Evolutionary conservation across 192 early-diverging fungal genomes (phyloP), one percentile per base, ranked within the genome.

Genomic region (Tieghemiomyces parasiticus): DNA sequence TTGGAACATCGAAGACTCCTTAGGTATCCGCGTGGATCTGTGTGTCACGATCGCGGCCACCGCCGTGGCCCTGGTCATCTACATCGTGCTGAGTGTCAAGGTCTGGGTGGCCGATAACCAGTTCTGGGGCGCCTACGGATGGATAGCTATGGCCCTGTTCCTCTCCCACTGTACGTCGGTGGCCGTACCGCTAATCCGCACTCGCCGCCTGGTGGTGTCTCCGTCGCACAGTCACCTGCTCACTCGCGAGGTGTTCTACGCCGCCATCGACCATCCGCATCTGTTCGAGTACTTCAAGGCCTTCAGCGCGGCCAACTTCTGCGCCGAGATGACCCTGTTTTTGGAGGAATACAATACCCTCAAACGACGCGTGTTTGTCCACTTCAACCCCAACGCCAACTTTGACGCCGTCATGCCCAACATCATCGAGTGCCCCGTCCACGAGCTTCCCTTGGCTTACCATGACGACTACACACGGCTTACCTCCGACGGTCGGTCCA

Each of bases 121-220:
- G 24, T 74, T 71, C 61, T 74, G 73, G 73, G 73, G 69, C 28
- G 69, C 73, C 20, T 74, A 71, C 46, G 35, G 71, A 54, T 74
- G 73, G 73, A 67, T 65, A 47, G 60, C 67, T 10, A 51, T 68
- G 58, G 63, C 70, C 31, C 71, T 74, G 60, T 71, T 71, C 63
- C 68, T 74, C 67, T 74, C 73, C 29, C 73, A 74, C 61, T 65
- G 66, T 55, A 74, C 70, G 9, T 71, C 73, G 1, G 69, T 74
- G 10, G 66, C 71, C 46, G 53, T 68, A 32, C 73, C 73, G 34
- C 70, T 74, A 69, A 69, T 60, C 68, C 69, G n/a, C 69, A 71
- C 63, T 63, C 67, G 48, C 73, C 69, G 58, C 68, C 67, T 9
- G 67, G 69, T 28, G 65, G 65, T 29, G 67, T 71, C 50, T 71